Base-by-base conservation (phyloP, 164 flowering plant genomes). In the Taxillus chinensis region DNA sequence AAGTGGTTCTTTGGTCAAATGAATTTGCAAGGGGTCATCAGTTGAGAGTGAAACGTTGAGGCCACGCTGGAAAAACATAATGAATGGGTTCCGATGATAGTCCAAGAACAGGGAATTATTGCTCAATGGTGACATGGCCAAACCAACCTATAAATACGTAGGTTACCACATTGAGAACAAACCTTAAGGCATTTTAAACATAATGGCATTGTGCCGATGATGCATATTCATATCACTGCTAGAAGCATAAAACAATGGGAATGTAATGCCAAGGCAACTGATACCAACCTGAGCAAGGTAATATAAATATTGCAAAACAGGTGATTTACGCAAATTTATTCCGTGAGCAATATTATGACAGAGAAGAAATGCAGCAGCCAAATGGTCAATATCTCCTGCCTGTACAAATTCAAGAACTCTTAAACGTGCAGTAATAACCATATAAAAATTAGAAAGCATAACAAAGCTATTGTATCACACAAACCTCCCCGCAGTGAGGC, bases 361-460 rank as follows among this genome's bases (percentile, higher is more conserved):
- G 15, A 77, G 57, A 63, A 86, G 88, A 71, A 83, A 86, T 49
- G 75, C 76, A 59, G 91, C 86, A 53, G 86, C 86, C 66, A 83
- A 74, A 74, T 86, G 91, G 67, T 86, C 91, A 68, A 80, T 62
- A 65, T 83, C 91, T 60, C 91, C 91, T n/a, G 91, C 88, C 91
- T 86, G 81, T 57, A 71, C 3, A 69, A 53, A 38, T 62, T 39
- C 3, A 7, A 38, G 60, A 40, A 17, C 54, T 39, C 39, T 7
- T 49, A n/a, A 54, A 64, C 53, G 63, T 54, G 11, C 12, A 39
- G 48, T 11, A 37, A 27, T 39, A 54, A 52, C 42, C 12, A 63
- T 9, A 10, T 39, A 49, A 38, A 40, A 64, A 40, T 10, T 27
- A 15, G 48, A 58, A 41, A 27, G 27, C 5, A 5, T 38, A 50